Base-by-base conservation (phyloP, 345 rosid genomes). In the Linum lewisii region DNA sequence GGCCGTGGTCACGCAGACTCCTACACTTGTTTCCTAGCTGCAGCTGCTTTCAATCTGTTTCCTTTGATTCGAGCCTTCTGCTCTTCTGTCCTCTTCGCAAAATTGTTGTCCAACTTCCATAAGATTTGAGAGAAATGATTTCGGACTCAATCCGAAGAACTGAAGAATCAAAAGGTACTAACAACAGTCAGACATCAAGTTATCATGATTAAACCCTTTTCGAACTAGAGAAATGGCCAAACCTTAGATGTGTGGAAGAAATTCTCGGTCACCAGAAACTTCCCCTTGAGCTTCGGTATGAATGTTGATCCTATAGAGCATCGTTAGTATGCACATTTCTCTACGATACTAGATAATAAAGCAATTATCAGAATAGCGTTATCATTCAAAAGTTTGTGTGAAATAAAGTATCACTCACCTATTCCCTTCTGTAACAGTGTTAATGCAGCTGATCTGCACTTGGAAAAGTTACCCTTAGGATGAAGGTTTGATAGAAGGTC, bases 181-280 rank as follows among this genome's bases (percentile, higher is more conserved):
- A 16, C 19, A 24, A 51, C 9, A 54, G 10, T 34, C 38, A 34
- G 10, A 34, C 38, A 34, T 34, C 5, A 11, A 34, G 5, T 34
- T 34, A 11, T 23, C 21, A 2, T 20, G 9, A 21, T 57, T 42
- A 14, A 23, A 36, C 21, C 5, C 19, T 54, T 11, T 34, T 0
- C 5, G 52, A 22, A 50, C 18, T 14, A 56, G 25, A n/a, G 45
- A 29, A 49, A 6, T 9, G 24, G 19, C n/a, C 51, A 38, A 91
- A n/a, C 98, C 92, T 86, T 86, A 19, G 95, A 84, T 24, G 98
- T 91, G 65, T 91, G 57, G 79, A 81, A 84, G 72, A 91, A 86
- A 65, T 88, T 88, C 71, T 84, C 96, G 2, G 88, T 88, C 11
- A 95, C 98, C 70, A 91, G 70, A 72, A 91, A 81, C 8, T 74